These are phyloP conservation scores for Neoscytalidium dimidiatum DNA, from an alignment of 2,329 filamentous ascomycete species.

Conservation along the genomic window DNA sequence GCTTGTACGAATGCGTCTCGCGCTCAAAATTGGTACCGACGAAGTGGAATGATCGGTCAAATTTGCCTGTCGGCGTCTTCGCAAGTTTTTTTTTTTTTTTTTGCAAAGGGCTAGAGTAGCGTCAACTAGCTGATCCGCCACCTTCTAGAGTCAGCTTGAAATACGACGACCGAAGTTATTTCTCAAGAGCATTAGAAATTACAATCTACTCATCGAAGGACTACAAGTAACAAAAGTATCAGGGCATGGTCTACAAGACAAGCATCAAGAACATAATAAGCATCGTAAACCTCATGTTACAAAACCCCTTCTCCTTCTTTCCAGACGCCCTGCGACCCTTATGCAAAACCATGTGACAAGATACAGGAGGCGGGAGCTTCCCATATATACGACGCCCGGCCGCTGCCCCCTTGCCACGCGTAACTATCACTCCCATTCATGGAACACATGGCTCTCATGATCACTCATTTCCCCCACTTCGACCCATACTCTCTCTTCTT, in stretches of 20 bases:
- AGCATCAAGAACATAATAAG: not conserved
- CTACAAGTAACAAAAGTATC: not conserved
- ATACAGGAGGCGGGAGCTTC: not conserved
- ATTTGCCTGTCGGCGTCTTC: too few relatives aligned
- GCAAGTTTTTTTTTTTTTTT: too few relatives aligned
- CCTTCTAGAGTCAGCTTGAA: too few relatives aligned
- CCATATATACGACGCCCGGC: not conserved
- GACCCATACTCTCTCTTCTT: too few relatives aligned
- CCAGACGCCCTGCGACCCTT: not conserved
- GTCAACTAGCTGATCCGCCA: too few relatives aligned
- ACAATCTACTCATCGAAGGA: not conserved
- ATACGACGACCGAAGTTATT: too few relatives aligned
- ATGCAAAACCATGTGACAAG: not conserved
- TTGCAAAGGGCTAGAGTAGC: too few relatives aligned
- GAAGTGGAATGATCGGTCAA: too few relatives aligned
- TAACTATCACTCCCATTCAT: not conserved
- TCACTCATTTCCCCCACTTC: not conserved
- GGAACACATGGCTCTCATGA: not conserved
- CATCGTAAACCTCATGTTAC: not conserved
- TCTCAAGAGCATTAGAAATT: not conserved
- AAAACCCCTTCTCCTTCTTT: not conserved
- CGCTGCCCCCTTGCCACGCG: not conserved
- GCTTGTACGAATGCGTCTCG: too few relatives aligned
- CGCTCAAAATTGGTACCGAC: too few relatives aligned
- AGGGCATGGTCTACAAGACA: not conserved